Evolutionary conservation across 73 alveolate genomes (phyloP), one percentile per base, ranked within the genome.

Genomic region (Stentor coeruleus): DNA sequence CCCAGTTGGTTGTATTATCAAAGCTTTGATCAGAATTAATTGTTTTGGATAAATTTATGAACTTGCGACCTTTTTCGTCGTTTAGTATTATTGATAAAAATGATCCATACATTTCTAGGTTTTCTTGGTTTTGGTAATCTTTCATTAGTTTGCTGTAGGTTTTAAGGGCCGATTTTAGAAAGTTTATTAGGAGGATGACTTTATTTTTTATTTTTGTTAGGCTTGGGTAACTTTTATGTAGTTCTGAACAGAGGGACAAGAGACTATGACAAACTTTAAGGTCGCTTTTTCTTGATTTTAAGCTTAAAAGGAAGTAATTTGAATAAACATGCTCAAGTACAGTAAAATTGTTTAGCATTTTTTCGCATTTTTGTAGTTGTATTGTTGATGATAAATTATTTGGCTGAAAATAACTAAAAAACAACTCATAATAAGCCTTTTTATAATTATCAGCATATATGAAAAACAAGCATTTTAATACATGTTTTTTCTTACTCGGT

Each of bases 121-220:
- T 49, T 49, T 49, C 66, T 49, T 49, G 66, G 20, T 20, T 49
- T 49, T 49, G 66, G 66, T 49, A 49, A 49, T 49, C 66, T 49
- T 49, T 49, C 66, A 49, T 49, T 20, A 49, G 66, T 49, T 49
- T 49, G 28, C 28, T 11, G 66, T 49, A 49, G 66, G 20, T 20
- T 49, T 49, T 6, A 6, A 49, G 20, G 66, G 28, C 6, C 66
- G 6, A 11, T 49, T 49, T 20, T 11, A 49, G 20, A 20, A 49
- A 6, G 6, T 49, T 49, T 20, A 49, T 49, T 20, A 49, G 20
- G 20, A 11, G 6, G 20, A 11, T 49, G 6, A 49, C 6, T 20
- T 49, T 49, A 11, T 49, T 49, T 20, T 49, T 49, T 6, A 49
- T 49, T 49, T 49, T 49, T 49, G 6, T 20, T 20, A 49, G 66